Base-by-base conservation (phyloP, 1,139 yeast genomes). In the Wickerhamiella infanticola region DNA sequence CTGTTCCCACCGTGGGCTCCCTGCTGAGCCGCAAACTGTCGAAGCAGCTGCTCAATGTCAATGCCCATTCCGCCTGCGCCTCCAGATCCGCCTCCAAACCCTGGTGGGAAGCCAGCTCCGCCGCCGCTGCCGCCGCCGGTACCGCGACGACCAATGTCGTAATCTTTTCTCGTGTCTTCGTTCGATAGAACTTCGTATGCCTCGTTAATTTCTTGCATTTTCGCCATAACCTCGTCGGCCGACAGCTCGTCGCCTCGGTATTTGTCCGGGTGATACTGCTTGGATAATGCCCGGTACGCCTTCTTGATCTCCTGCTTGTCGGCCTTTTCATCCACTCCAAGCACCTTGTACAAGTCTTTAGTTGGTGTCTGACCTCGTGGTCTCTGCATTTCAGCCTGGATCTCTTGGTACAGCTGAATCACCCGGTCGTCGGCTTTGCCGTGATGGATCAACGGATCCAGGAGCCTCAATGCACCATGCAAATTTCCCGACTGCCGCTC, bases 261-360 rank as follows among this genome's bases (percentile, higher is more conserved):
- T 63, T 90, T 88, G 63, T 90, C 98, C 0, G 98, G 98, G 58
- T 90, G 98, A 60, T 73, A 83, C 58, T 79, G 78, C 58, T 81
- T 78, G 35, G 94, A 81, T 58, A 81, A 74, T 7, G 77, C 69
- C 50, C 95, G 70, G 63, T 85, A 82, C 0, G 94, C 95, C 59
- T 77, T 81, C 56, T 81, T 82, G 53, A 90, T 80, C 9, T 83
- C 81, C 53, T 73, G 72, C 1, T 76, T 79, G 50, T 75, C 79
- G 0, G 96, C 94, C 52, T 75, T 74, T 47, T 72, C 69, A 0
- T 77, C 55, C 6, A 88, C 72, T 25, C 78, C 94, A 11, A 90
- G 66, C 3, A 83, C 70, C 58, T 83, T 84, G 63, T 90, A 90
- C 58, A 84, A 84, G 61, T 90, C 95, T 49, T 74, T 75, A 23